A percentile compares a stretch with the other conserved stretches of the same genome.
phyloP scores from a whole-genome alignment of 2,329 filamentous ascomycete species.

The Trichoderma guizhouense region DNA sequence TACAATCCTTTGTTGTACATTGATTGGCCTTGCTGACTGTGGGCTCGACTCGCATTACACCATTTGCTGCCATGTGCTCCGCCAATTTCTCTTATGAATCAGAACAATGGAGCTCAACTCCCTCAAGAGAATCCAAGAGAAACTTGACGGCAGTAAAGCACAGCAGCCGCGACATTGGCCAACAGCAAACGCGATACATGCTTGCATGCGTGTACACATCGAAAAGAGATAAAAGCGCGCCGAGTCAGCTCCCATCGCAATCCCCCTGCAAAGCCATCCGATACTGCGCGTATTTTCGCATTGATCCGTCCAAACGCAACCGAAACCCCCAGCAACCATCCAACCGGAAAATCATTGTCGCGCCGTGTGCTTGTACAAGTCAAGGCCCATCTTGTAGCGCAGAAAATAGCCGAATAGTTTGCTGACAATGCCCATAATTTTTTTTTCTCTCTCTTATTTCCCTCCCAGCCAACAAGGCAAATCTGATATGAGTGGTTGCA shows the following conservation, averaged over 20 bases:
- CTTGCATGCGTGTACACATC: neutral
- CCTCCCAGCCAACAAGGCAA: neutral
- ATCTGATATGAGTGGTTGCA: constrained; percentile 36
- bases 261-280: neutral
- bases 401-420: neutral
- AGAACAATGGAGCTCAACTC: neutral
- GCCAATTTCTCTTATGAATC: neutral
- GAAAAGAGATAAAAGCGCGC: neutral
- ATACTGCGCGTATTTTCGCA: neutral
- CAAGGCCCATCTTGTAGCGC: neutral
- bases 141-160: neutral
- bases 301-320: neutral
- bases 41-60: neutral
- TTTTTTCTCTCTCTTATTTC: neutral
- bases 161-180: neutral
- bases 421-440: neutral
- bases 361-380: neutral
- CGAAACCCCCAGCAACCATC: neutral
- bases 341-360: constrained; percentile 1
- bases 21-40: neutral
- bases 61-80: neutral
- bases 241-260: neutral
- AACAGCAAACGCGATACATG: neutral
- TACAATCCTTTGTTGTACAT: neutral
- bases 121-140: neutral